Base-by-base conservation (phyloP, 371 early-diverging fungal genomes). In the Syncephalastrum sp. region DNA sequence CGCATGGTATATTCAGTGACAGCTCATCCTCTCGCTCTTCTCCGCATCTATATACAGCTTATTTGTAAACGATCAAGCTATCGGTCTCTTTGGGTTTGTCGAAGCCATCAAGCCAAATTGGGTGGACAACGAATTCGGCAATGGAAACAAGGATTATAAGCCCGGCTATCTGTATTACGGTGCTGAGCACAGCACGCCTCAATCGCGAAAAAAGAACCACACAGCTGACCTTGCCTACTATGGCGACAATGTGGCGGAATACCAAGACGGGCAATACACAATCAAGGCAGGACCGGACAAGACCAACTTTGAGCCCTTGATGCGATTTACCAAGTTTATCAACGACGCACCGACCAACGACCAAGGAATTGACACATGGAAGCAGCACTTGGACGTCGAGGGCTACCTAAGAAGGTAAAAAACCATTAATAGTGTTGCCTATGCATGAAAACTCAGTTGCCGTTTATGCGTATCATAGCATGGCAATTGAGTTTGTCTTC, bases 111-210 rank as follows among this genome's bases (percentile, higher is more conserved):
- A 63, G 15, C 54, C 63, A 38, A 57, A 60, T 13, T 67, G 68
- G 68, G 23, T 63, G 3, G n/a, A 46, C 17, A 63, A 60, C 14
- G 63, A 60, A 15, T 67, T 67, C 24, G 56, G 42, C 16, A 46
- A 57, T 15, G 64, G 64, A n/a, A 19, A 47, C 14, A 53, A 63
- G 3, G 48, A 23, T 1, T 67, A 60, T 29, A 42, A 52, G 3
- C 59, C 56, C 15, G 68, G 68, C 29, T 56, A 29, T 45, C 50
- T 63, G 25, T 67, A 63, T 16, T 60, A 64, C 47, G 65, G 65
- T 13, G 21, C 16, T 4, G 21, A 50, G 19, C 38, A 33, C 38
- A 33, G 38, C 38, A 33, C 38, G 38, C 38, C 27, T 29, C 10
- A 24, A 17, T 25, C 7, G 29, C 15, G 3, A 21, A 49, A 23